These are phyloP conservation scores for Candida schatavii DNA, from an alignment of 805 yeast species.

Conservation along the genomic window DNA sequence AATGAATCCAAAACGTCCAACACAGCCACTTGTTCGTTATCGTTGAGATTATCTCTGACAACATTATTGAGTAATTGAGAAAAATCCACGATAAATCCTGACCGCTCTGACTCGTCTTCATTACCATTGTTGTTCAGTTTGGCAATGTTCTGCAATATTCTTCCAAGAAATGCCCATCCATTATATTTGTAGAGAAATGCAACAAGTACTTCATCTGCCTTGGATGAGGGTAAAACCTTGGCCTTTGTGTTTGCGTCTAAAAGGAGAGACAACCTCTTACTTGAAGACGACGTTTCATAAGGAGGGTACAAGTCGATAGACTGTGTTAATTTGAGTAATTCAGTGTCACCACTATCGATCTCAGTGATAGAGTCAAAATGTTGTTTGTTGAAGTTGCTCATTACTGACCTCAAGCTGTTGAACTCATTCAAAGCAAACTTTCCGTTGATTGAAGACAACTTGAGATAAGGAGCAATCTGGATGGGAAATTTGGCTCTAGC, in stretches of 20 bases:
- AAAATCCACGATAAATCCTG: slow-evolving; percentile 44
- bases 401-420: slow-evolving; percentile 56
- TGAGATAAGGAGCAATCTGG: slow-evolving; percentile 56
- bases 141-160: slow-evolving; percentile 65
- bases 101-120: slow-evolving; percentile 34
- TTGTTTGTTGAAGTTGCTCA: slow-evolving; percentile 42
- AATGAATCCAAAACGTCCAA: slow-evolving; percentile 34
- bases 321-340: slow-evolving; percentile 48
- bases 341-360: slow-evolving; percentile 52
- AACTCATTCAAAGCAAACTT: slow-evolving; percentile 66
- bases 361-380: slow-evolving; percentile 40
- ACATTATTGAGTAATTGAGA: slow-evolving; percentile 50
- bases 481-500: slow-evolving; percentile 76
- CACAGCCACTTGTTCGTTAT: slow-evolving; percentile 18
- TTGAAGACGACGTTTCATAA: slow-evolving; percentile 36
- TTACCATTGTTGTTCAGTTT: slow-evolving; percentile 29
- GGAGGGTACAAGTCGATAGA: slow-evolving; percentile 56
- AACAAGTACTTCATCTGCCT: slow-evolving; percentile 40
- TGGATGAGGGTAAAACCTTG: slow-evolving; percentile 55
- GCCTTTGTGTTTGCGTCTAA: slow-evolving; percentile 60
- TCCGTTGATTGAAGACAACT: slow-evolving; percentile 59
- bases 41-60: slow-evolving; percentile 35
- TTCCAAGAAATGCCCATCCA: slow-evolving; percentile 87
- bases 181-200: slow-evolving; percentile 71
- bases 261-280: slow-evolving; percentile 42